Evolutionary conservation across 2,329 filamentous ascomycete species (phyloP).

Genomic region (Pyrenophora seminiperda): DNA sequence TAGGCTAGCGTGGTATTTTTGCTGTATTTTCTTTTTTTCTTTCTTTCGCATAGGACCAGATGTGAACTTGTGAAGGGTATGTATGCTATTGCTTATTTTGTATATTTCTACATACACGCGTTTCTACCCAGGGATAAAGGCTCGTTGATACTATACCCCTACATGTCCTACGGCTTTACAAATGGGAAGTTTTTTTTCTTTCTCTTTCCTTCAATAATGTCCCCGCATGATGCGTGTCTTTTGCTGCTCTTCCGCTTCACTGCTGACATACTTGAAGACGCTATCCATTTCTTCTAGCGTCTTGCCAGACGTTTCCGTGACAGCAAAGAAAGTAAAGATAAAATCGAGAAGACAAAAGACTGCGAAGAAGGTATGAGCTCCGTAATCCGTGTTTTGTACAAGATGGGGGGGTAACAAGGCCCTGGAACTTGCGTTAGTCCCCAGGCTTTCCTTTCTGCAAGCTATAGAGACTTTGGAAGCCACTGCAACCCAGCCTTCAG

Average conservation of each 20-base stretch:
- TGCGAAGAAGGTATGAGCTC: conserved; percentile 48
- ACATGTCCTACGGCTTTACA: not conserved
- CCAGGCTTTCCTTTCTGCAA: not conserved
- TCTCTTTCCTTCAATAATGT: conserved; percentile 33
- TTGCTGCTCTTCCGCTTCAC: conserved; percentile 42
- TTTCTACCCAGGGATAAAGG: too few species aligned
- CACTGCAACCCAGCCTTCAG: conserved; percentile 62
- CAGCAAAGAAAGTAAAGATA: conserved; percentile 42
- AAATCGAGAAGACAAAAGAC: conserved; percentile 44
- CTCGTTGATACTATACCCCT: too few species aligned
- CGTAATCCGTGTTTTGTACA: conserved; percentile 61
- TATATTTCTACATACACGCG: not conserved
- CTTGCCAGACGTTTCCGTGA: conserved; percentile 45
- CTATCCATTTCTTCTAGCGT: conserved; percentile 47
- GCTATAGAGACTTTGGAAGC: conserved; percentile 48
- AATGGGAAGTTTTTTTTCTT: not conserved
- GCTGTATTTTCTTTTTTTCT: too few species aligned
- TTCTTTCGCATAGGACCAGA: too few species aligned
- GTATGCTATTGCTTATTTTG: too few species aligned
- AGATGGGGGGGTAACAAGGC: conserved; percentile 69
- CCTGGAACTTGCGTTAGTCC: conserved; percentile 53
- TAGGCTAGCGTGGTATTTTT: too few species aligned
- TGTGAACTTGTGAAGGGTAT: too few species aligned
- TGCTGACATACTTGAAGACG: conserved; percentile 46
- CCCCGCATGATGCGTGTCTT: conserved; percentile 40